Evolutionary conservation across 805 yeast species (phyloP), one percentile per base, ranked within the genome.

Genomic region (Schwanniomyces pseudopolymorphus): DNA sequence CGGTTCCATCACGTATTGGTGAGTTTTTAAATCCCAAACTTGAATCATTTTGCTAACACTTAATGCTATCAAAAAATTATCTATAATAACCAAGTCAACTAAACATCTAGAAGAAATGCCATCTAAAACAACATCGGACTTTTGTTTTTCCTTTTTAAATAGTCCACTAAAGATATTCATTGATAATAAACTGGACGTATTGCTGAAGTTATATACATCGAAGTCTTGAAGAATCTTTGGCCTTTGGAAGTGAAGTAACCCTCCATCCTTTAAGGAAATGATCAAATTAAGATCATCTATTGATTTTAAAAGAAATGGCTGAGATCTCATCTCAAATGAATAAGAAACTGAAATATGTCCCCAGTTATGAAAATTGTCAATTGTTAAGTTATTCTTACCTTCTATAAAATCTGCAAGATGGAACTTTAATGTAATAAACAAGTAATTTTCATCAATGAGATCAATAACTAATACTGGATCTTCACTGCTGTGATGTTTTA

Each of bases 221-320:
- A 69, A 61, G 20, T 64, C 69, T 3, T 50, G 52, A 24, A 72
- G 60, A 9, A 78, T 63, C 81, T 46, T 24, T 0, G 53, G 35
- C 53, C 81, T 68, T 28, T 56, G 54, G 47, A 86, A 69, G 39
- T 82, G 83, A 42, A 89, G 65, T 36, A 90, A 61, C 1, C 91
- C 89, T 21, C 97, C 97, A 65, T 91, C 96, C 38, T 75, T 74
- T 41, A 90, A 69, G 4, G 89, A 73, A 0, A 85, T 80, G 3
- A 89, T 60, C 7, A 82, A 58, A 39, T 76, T 72, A 2, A 59
- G 55, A 0, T 66, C 50, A 26, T 79, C 74, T 13, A 83, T 63
- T 1, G 84, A 61, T 42, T 73, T 68, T 49, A 67, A 44, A 19
- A 52, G 54, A 43, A 56, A 64, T 7, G 70, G 70, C 1, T 57